A percentile compares a stretch with the other conserved stretches of the same genome.
These are phyloP conservation scores for Ceratocystis alfenasii DNA, from an alignment of 2,329 filamentous ascomycete genomes.

Conservation along the genomic window DNA sequence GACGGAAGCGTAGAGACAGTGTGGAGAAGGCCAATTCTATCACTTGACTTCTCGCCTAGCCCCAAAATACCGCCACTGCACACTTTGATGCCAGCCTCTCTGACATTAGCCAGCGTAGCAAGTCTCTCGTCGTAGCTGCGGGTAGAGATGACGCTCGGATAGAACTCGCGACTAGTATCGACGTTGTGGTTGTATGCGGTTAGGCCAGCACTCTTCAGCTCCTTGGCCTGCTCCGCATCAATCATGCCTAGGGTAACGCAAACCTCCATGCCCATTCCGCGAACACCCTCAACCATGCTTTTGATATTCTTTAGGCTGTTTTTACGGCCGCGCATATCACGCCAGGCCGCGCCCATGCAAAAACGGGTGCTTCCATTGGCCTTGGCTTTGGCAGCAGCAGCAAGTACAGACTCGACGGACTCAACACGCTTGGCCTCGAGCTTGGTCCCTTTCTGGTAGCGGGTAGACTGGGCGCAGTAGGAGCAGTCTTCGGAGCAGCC, in stretches of 20 bases:
- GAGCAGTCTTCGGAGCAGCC: constrained; percentile 87
- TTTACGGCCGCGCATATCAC: constrained; percentile 86
- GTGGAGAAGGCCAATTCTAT: constrained; percentile 72
- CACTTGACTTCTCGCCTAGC: constrained; percentile 63
- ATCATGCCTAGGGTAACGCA: constrained; percentile 96
- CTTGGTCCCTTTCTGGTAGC: constrained; percentile 63
- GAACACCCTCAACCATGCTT: constrained; percentile 72
- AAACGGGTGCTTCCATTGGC: constrained; percentile 80
- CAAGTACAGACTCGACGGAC: constrained; percentile 67
- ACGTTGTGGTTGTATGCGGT: constrained; percentile 94
- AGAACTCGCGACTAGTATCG: constrained; percentile 81
- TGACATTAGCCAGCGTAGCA: constrained; percentile 64
- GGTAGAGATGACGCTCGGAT: constrained; percentile 75
- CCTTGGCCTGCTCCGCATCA: constrained; percentile 63
- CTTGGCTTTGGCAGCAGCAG: constrained; percentile 63
- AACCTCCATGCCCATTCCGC: constrained; percentile 73
- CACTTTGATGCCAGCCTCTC: constrained; percentile 77
- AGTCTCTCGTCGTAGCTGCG: constrained; percentile 78
- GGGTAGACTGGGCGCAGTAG: constrained; percentile 82
- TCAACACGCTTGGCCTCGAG: constrained; percentile 70
- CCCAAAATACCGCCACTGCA: constrained; percentile 84
- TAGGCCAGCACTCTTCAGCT: constrained; percentile 70
- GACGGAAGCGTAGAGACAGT: constrained; percentile 68
- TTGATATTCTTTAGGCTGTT: constrained; percentile 73
- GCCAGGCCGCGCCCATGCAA: constrained; percentile 91